Conservation (phyloP, 129 eudicot species). For the Flaveria brownii region DNA sequence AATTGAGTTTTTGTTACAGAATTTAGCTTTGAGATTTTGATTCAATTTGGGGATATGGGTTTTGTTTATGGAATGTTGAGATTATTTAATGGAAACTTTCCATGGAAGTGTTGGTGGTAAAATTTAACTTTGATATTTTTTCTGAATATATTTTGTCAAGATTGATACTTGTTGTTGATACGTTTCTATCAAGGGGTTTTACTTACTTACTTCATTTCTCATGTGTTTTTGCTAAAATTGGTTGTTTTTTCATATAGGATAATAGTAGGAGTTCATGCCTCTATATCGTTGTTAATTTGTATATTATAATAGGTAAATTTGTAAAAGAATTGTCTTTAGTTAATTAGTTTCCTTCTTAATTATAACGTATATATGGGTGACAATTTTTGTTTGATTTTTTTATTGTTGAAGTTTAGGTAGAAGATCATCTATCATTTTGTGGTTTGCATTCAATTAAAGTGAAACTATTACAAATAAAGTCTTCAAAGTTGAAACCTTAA, state of each 20-base stretch:
- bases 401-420: conserved; percentile 28
- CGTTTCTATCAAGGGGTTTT: conserved; percentile 15
- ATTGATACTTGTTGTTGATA: conserved; percentile 13
- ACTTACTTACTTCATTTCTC: neutral
- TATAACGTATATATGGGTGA: conserved; percentile 10
- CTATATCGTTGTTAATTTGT: no score
- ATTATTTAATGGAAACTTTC: conserved; percentile 17
- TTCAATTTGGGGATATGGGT: conserved; percentile 30
- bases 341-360: conserved; percentile 15
- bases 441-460: neutral
- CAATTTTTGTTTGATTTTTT: conserved; percentile 1
- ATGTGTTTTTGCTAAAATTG: conserved; percentile 1
- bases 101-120: neutral
- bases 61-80: conserved; percentile 15
- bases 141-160: neutral
- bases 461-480: neutral
- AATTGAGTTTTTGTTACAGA: neutral
- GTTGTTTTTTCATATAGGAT: no score
- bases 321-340: conserved; percentile 6
- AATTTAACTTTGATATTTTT: neutral
- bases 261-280: no score
- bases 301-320: no score
- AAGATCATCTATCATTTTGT: conserved; percentile 20
- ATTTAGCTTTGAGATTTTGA: conserved; percentile 8
- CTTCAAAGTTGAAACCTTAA: conserved; percentile 23